Conservation (phyloP, 2,329 filamentous ascomycete species). For the Xylaria sp. region DNA sequence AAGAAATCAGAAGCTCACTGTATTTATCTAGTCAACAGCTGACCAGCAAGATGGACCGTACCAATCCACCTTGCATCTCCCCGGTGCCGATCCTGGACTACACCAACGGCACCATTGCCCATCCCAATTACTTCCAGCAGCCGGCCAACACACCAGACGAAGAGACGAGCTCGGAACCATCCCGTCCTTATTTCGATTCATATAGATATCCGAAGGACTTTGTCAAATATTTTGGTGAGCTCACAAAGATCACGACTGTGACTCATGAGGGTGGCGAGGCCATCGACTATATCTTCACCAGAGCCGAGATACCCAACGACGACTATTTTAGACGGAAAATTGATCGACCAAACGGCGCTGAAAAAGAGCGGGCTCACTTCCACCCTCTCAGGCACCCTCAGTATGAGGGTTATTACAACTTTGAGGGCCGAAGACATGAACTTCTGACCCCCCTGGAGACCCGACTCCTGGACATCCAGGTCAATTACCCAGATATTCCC, state of each 20-base stretch:
- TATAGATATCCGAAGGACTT: no score
- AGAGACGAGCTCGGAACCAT: no score
- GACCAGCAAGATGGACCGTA: no score
- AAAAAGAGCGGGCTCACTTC: not conserved
- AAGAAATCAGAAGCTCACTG: no score
- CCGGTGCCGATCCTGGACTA: not conserved
- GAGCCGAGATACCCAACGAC: not conserved
- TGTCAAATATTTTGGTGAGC: no score
- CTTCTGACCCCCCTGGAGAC: conserved; percentile 2
- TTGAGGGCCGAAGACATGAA: conserved; percentile 3
- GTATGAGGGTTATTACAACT: conserved; percentile 3
- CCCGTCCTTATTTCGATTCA: no score
- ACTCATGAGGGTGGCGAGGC: no score
- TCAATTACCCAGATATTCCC: conserved; percentile 13
- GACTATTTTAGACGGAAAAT: not conserved
- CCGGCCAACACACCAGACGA: no score
- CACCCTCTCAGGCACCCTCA: conserved; percentile 18
- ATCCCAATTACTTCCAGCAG: no score
- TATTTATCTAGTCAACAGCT: no score
- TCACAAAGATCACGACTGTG: no score
- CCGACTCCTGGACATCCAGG: conserved; percentile 9
- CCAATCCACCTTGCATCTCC: not conserved
- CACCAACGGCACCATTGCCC: no score
- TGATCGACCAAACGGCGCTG: not conserved
- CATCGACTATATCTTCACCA: not conserved